Evolutionary conservation across 257 asterid genomes (phyloP).

Genomic region (Fraxinus pennsylvanica): DNA sequence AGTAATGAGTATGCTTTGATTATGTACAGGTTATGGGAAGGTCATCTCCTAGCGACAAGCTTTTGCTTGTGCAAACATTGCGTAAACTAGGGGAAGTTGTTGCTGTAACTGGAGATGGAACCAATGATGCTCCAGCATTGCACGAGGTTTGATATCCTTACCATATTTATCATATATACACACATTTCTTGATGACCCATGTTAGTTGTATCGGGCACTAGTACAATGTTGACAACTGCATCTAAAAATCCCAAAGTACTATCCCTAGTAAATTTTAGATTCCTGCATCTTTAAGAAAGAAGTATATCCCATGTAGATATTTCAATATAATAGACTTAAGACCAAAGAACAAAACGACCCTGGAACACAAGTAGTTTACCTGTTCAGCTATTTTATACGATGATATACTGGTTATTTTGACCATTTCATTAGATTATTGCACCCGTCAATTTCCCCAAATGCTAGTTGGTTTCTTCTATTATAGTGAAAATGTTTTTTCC

Average conservation of each 20-base stretch:
- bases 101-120: slow-evolving; percentile 97
- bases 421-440: neutral
- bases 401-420: neutral
- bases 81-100: slow-evolving; percentile 89
- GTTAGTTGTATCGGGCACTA: neutral
- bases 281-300: neutral
- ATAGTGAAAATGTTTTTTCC: neutral
- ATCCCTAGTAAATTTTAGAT: neutral
- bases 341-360: neutral
- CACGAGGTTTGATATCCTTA: slow-evolving; percentile 66
- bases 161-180: slow-evolving; percentile 9
- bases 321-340: neutral
- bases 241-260: neutral
- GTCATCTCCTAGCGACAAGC: slow-evolving; percentile 95
- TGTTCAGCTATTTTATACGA: neutral
- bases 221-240: neutral
- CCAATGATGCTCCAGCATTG: slow-evolving; percentile 96
- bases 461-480: neutral
- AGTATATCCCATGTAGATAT: neutral
- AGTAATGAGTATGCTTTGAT: slow-evolving; percentile 24
- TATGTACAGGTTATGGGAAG: slow-evolving; percentile 83
- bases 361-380: neutral
- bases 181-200: neutral
- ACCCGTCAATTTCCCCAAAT: neutral
- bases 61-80: slow-evolving; percentile 83